Conservation (phyloP, 2,329 filamentous ascomycete species). For the Cladosporium austrohemisphaericum region DNA sequence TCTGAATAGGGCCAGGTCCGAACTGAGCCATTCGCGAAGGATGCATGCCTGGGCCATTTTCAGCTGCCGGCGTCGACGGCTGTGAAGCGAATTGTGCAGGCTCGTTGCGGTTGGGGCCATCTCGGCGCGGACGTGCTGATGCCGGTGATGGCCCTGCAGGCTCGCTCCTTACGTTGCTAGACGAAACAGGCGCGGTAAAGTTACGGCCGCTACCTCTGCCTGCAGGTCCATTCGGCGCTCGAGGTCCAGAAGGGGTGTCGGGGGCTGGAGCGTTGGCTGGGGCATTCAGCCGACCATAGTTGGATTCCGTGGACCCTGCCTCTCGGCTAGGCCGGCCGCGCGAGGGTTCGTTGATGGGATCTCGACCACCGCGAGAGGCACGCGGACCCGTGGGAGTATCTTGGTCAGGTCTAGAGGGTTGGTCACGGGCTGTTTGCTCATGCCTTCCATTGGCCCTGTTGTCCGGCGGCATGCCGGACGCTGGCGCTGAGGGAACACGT, state of each 20-base stretch:
- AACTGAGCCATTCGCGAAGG: constrained; percentile 28
- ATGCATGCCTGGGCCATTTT: constrained; percentile 27
- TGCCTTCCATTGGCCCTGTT: constrained; percentile 34
- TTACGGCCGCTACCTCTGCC: constrained; percentile 40
- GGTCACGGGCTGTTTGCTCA: constrained; percentile 23
- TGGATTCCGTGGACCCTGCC: constrained; percentile 41
- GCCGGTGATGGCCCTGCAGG: constrained; percentile 25
- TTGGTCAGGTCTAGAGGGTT: constrained; percentile 22
- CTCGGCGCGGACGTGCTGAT: constrained; percentile 12
- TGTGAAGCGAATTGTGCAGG: constrained; percentile 15
- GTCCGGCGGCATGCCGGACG: constrained; percentile 19
- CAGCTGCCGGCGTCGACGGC: constrained; percentile 26
- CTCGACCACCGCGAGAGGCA: constrained; percentile 38
- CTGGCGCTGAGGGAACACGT: constrained; percentile 27
- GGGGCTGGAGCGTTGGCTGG: constrained; percentile 15
- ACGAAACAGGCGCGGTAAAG: constrained; percentile 32
- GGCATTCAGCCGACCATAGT: constrained; percentile 48
- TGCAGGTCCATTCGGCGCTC: constrained; percentile 39
- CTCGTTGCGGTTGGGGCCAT: constrained; percentile 1
- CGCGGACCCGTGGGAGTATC: constrained; percentile 53
- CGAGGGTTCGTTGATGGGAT: constrained; percentile 38
- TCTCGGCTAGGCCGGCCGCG: constrained; percentile 36
- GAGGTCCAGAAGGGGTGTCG: constrained; percentile 50
- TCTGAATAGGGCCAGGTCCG: constrained; percentile 27
- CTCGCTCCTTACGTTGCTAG: constrained; percentile 20